Base-by-base conservation (phyloP, 2,329 filamentous ascomycete species). In the Conoideocrella luteorostrata region DNA sequence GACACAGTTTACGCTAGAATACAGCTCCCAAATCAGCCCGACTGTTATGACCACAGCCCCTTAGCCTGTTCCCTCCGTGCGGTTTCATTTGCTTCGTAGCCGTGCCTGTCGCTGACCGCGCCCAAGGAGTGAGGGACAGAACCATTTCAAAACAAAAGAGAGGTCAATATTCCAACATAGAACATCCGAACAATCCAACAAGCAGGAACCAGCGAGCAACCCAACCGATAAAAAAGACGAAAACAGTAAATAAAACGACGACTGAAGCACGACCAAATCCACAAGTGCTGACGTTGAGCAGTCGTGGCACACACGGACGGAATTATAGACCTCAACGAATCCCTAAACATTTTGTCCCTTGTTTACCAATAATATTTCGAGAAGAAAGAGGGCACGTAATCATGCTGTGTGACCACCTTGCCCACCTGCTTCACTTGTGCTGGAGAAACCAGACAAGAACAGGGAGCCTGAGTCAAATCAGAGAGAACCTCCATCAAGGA, bases 1-100 rank as follows among this genome's bases (percentile, higher is more conserved):
- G 24, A 47, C 28, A 35, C 20, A 34, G 20, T 32, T 32, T n/a
- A 34, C 32, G 24, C 34, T 50, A 50, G 41, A 50, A 46, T 50
- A 50, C 49, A 50, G 37, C 26, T 23, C 38, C 42, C 33, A 7
- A 41, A 18, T 21, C 39, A 46, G 26, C 20, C 36, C 10, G 20
- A 33, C 36, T 34, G 32, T 38, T 45, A 32, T 40, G 34, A 29
- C 34, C n/a, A n/a, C 22, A 18, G 10, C 29, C 18, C 20, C 20
- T 18, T 7, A 34, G 28, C 24, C 43, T 23, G 29, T 41, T 40
- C 18, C 30, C 32, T 45, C 43, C 43, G 18, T 34, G 30, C 34
- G 21, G 13, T 39, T 38, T 36, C 43, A 38, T 46, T 32, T 39
- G 37, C 34, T 33, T 40, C 44, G 26, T 41, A 36, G 40, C 12